Percentiles rank a stretch among this genome's conserved stretches.
Conservation (phyloP, 2,329 filamentous ascomycete genomes). For the Talaromyces sp. region DNA sequence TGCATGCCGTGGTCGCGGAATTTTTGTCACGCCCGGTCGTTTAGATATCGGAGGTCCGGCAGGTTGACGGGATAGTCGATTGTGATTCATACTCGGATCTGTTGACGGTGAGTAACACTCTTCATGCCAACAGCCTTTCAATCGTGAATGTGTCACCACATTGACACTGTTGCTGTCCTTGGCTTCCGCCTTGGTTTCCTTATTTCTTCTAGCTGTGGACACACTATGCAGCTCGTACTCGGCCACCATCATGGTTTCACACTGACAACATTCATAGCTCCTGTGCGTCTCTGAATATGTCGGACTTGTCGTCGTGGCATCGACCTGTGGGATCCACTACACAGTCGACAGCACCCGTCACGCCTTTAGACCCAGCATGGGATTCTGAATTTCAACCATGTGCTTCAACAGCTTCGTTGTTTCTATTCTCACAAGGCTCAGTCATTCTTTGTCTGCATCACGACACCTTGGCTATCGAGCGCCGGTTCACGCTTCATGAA, state of each 20-base stretch:
- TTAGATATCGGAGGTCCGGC: slow-evolving; percentile 16
- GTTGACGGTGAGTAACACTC: slow-evolving; percentile 12
- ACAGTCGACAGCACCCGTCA: slow-evolving; percentile 44
- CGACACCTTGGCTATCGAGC: slow-evolving; percentile 84
- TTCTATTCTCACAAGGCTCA: slow-evolving; percentile 81
- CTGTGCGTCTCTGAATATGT: slow-evolving; percentile 45
- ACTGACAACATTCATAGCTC: slow-evolving; percentile 16
- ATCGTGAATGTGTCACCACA: slow-evolving; percentile 2
- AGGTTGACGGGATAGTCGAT: slow-evolving; percentile 15
- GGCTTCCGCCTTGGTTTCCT: not conserved
- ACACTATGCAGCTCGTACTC: not conserved
- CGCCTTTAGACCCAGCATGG: slow-evolving; percentile 35
- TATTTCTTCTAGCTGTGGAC: not conserved
- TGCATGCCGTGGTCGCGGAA: slow-evolving; percentile 17
- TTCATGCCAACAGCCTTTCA: not conserved
- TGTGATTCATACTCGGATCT: slow-evolving; percentile 16
- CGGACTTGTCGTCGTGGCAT: slow-evolving; percentile 57
- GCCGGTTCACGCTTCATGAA: slow-evolving; percentile 77
- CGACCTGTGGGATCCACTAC: slow-evolving; percentile 60
- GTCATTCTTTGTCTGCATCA: slow-evolving; percentile 85
- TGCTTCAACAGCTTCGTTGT: slow-evolving; percentile 84
- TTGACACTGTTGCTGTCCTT: not conserved
- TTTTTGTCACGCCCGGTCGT: slow-evolving; percentile 14
- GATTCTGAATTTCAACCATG: slow-evolving; percentile 72
- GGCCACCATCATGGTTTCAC: slow-evolving; percentile 10